A percentile compares a stretch with the other conserved stretches of the same genome.
phyloP scores from a whole-genome alignment of 768 basidiomycete genomes.

The Naganishia kalamii region DNA sequence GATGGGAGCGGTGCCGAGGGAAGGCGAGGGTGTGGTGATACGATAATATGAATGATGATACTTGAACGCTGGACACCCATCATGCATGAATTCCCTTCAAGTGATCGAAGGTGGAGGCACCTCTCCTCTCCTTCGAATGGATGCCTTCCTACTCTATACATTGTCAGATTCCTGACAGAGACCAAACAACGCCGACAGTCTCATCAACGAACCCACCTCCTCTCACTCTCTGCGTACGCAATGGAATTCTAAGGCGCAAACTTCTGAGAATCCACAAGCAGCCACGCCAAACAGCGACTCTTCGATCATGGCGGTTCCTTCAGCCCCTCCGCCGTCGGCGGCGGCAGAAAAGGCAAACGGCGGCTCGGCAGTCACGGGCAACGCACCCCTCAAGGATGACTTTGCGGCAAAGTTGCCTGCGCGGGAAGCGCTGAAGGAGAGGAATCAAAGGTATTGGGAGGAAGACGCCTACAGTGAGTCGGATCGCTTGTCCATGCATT shows the following conservation, averaged over 20 bases:
- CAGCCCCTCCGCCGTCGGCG: neutral
- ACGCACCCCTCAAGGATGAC: conserved; percentile 33
- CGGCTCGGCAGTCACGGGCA: neutral
- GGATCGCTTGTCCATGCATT: neutral
- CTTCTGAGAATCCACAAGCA: neutral
- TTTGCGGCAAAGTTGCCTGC: conserved; percentile 40
- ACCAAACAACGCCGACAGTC: too few relatives aligned
- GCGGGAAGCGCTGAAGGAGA: conserved; percentile 32
- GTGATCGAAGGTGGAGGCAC: too few relatives aligned
- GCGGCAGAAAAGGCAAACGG: neutral
- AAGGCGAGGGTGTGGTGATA: neutral
- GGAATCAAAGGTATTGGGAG: conserved; percentile 39
- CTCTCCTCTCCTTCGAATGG: too few relatives aligned
- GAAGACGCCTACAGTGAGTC: conserved; percentile 40
- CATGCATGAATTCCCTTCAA: too few relatives aligned
- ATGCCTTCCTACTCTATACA: too few relatives aligned
- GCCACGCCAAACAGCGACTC: neutral
- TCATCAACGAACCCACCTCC: too few relatives aligned
- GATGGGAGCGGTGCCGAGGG: neutral
- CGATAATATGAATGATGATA: neutral
- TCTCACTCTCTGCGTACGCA: too few relatives aligned
- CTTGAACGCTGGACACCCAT: too few relatives aligned
- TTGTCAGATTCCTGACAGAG: too few relatives aligned
- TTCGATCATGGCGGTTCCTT: neutral
- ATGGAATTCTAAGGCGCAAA: neutral